Evolutionary conservation across 1,284 basidiomycete species (phyloP).

Genomic region (Pascua sp.): DNA sequence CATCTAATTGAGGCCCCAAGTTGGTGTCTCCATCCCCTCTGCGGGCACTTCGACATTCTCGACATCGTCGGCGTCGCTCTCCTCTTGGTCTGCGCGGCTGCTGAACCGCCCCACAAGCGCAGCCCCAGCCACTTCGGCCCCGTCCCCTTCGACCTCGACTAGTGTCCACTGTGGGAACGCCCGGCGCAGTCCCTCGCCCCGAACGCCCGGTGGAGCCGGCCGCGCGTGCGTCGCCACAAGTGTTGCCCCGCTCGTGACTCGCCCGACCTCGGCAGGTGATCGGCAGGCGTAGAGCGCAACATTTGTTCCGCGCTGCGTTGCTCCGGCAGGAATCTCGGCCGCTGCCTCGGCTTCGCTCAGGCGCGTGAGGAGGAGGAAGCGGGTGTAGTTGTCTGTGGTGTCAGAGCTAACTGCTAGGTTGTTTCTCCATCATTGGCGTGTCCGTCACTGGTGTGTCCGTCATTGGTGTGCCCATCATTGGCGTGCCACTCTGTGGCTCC

Average conservation of each 20-base stretch:
- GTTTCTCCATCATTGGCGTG: no score
- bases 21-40: no score
- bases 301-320: neutral
- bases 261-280: neutral
- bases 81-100: no score
- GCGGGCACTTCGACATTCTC: no score
- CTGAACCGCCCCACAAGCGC: no score
- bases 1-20: no score
- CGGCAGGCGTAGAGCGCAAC: constrained; percentile 4
- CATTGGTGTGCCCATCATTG: no score
- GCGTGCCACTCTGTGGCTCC: no score
- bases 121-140: no score
- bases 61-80: no score
- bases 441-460: no score
- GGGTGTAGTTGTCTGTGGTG: constrained; percentile 45
- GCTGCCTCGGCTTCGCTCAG: neutral
- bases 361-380: constrained; percentile 41
- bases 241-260: neutral
- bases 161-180: constrained; percentile 10
- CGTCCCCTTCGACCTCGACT: constrained; percentile 1
- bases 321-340: neutral
- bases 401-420: no score
- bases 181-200: neutral
- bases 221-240: constrained; percentile 6
- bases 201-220: constrained; percentile 4